Conservation (phyloP, 2,329 filamentous ascomycete genomes). For the Xylariaceae sp. region DNA sequence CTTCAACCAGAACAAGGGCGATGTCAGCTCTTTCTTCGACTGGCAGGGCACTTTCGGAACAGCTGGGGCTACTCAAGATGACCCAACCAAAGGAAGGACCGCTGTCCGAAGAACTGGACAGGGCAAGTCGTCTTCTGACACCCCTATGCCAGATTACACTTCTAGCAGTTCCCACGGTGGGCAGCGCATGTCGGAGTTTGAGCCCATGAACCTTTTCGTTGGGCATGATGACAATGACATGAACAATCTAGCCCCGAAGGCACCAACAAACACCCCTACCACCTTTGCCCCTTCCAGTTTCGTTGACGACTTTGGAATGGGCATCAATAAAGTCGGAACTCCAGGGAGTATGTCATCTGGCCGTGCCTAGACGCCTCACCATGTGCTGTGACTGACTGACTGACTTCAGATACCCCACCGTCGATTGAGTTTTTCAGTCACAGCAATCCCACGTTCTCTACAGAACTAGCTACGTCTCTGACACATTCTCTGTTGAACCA, state of each 20-base stretch:
- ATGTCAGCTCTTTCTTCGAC: constrained; percentile 28
- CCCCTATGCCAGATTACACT: constrained; percentile 41
- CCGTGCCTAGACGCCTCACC: background rate
- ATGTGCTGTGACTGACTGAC: constrained; percentile 2
- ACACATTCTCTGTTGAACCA: constrained; percentile 48
- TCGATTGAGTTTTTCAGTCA: constrained; percentile 27
- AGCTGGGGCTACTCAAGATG: constrained; percentile 16
- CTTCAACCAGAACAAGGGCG: constrained; percentile 23
- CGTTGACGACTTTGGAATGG: constrained; percentile 24
- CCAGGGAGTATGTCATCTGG: constrained; percentile 24
- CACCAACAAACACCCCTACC: constrained; percentile 42
- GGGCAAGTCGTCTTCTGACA: constrained; percentile 35
- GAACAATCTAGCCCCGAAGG: constrained; percentile 31
- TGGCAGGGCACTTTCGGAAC: constrained; percentile 23
- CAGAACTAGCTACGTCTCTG: constrained; percentile 41
- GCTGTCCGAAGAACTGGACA: constrained; percentile 17
- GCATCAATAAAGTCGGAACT: constrained; percentile 21
- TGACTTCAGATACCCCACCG: constrained; percentile 20
- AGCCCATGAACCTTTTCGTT: constrained; percentile 30
- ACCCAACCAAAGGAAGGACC: constrained; percentile 17
- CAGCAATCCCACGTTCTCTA: constrained; percentile 26
- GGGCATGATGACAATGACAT: constrained; percentile 33
- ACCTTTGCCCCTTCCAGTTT: constrained; percentile 20
- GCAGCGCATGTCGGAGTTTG: constrained; percentile 21
- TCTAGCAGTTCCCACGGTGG: constrained; percentile 16